A percentile compares a stretch with the other conserved stretches of the same genome.
Conservation (phyloP, 495 filamentous ascomycete species). For the Entonaema liquescens region DNA sequence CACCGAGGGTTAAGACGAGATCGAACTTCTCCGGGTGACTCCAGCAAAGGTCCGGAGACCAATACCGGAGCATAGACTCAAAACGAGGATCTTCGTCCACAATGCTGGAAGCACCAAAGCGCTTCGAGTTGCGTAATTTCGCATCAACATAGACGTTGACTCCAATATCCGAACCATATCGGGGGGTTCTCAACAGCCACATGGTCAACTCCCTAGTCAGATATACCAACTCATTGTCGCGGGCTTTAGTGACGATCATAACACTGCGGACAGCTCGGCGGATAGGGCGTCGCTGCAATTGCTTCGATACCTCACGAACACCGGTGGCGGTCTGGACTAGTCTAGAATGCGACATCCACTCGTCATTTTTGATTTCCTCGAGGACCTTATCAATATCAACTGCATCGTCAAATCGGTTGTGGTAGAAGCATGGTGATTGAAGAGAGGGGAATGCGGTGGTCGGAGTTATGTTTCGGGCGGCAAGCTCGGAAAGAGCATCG, state of each 20-base stretch:
- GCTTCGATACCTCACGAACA: constrained; percentile 93
- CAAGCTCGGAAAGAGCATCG: constrained; percentile 69
- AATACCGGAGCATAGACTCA: constrained; percentile 83
- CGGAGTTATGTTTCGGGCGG: constrained; percentile 60
- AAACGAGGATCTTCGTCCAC: constrained; percentile 74
- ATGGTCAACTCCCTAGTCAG: constrained; percentile 85
- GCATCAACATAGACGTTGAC: constrained; percentile 95
- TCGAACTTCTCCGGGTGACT: constrained; percentile 89
- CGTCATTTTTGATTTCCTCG: constrained; percentile 91
- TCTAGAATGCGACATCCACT: constrained; percentile 89
- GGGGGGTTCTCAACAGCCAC: constrained; percentile 85
- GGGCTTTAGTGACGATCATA: constrained; percentile 97
- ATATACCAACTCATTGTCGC: constrained; percentile 86
- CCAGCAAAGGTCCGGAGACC: constrained; percentile 95
- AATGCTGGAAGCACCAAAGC: constrained; percentile 81
- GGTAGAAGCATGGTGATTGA: constrained; percentile 95
- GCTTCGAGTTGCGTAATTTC: constrained; percentile 83
- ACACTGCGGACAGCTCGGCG: constrained; percentile 86
- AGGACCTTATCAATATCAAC: constrained; percentile 95
- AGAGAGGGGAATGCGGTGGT: constrained; percentile 72
- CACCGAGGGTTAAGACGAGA: constrained; percentile 88
- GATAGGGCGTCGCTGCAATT: constrained; percentile 87
- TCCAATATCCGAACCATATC: constrained; percentile 80
- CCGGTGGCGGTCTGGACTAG: constrained; percentile 94
- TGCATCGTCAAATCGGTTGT: constrained; percentile 93